Evolutionary conservation across 192 early-diverging fungal genomes (phyloP).

Genomic region (Chytriomyces confervae): DNA sequence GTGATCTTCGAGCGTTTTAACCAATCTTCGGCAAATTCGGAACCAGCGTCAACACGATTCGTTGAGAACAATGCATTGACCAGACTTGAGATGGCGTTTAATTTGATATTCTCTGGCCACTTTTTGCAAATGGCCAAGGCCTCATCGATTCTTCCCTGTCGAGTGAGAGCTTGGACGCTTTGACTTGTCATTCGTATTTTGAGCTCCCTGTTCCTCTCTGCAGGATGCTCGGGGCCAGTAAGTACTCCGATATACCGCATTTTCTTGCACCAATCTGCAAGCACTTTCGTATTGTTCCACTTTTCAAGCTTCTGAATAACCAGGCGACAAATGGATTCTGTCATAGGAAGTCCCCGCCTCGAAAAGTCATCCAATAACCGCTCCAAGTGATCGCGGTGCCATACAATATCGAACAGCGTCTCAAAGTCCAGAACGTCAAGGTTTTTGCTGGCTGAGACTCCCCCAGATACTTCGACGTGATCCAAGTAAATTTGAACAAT

Average conservation of each 20-base stretch:
- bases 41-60: background rate
- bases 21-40: background rate
- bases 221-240: background rate
- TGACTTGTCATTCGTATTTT: background rate
- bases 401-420: background rate
- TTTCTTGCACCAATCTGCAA: background rate
- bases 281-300: background rate
- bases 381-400: background rate
- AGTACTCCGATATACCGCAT: background rate
- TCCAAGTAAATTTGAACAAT: background rate
- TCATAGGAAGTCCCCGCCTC: background rate
- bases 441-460: background rate
- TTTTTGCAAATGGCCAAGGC: background rate
- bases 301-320: background rate
- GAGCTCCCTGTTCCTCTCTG: background rate
- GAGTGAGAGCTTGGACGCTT: background rate
- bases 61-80: background rate
- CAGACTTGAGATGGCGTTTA: background rate
- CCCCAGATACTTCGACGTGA: background rate
- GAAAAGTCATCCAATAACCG: background rate
- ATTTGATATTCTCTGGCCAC: background rate
- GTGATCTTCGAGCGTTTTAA: background rate
- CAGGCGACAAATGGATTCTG: background rate
- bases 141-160: background rate
- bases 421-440: constrained; percentile 6